phyloP scores from a whole-genome alignment of 345 rosid species.

The Boechera stricta region DNA sequence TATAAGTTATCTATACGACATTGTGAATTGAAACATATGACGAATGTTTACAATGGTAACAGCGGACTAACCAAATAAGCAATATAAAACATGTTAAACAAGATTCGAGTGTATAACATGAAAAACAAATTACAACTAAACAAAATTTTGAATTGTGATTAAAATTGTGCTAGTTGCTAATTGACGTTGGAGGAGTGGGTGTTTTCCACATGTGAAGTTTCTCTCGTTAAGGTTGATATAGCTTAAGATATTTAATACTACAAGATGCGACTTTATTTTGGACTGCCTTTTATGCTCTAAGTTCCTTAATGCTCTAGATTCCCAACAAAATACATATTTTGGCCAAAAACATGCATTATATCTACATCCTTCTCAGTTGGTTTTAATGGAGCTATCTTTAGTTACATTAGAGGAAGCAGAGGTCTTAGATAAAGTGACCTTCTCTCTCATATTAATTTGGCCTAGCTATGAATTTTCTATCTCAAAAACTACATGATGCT shows the following conservation, averaged over 20 bases:
- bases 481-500: too few relatives aligned
- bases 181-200: background rate
- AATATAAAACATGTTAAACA: constrained; percentile 15
- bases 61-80: background rate
- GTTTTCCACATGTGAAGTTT: constrained; percentile 1
- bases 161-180: background rate
- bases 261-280: background rate
- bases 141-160: background rate
- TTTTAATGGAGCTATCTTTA: background rate
- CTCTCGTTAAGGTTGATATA: background rate
- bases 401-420: background rate
- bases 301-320: background rate
- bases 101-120: background rate
- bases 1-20: background rate
- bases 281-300: background rate
- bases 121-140: background rate
- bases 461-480: too few relatives aligned
- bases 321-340: background rate
- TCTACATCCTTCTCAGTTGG: background rate
- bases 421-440: background rate
- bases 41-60: background rate
- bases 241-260: background rate
- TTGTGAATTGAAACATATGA: background rate
- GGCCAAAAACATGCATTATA: background rate
- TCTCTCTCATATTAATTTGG: too few relatives aligned